Evolutionary conservation across 176 grass and related monocot genomes (phyloP).

Genomic region (Tillandsia leiboldiana): DNA sequence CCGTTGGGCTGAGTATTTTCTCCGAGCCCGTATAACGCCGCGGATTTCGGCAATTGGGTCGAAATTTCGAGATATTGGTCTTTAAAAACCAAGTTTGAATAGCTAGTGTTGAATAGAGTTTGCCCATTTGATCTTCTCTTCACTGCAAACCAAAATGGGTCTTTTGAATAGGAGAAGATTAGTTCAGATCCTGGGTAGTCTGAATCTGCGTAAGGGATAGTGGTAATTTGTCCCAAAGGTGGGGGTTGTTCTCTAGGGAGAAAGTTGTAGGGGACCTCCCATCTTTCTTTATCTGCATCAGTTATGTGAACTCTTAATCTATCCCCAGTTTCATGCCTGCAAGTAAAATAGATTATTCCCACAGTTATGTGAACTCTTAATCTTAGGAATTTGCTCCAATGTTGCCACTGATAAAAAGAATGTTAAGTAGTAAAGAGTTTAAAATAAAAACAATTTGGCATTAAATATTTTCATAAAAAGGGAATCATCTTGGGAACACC

Average conservation of each 20-base stretch:
- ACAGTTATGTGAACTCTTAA: too few species aligned
- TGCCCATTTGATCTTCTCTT: slow-evolving; percentile 45
- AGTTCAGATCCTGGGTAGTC: slow-evolving; percentile 58
- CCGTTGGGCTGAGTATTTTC: slow-evolving; percentile 82
- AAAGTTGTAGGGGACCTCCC: slow-evolving; percentile 89
- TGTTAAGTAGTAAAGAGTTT: neutral
- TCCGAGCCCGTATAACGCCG: slow-evolving; percentile 75
- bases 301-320: slow-evolving; percentile 78
- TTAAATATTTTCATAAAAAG: neutral
- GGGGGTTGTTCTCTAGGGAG: slow-evolving; percentile 49
- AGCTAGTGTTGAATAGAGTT: slow-evolving; percentile 70
- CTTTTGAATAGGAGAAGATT: slow-evolving; percentile 44
- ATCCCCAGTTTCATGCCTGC: slow-evolving; percentile 71
- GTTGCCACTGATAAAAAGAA: neutral
- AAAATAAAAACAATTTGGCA: neutral
- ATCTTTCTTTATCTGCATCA: slow-evolving; percentile 62
- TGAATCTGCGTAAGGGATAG: slow-evolving; percentile 23
- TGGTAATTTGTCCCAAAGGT: slow-evolving; percentile 11
- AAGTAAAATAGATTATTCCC: neutral
- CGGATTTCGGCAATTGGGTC: slow-evolving; percentile 42
- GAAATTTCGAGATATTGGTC: slow-evolving; percentile 87
- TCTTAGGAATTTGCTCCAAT: too few species aligned
- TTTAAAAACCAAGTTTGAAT: slow-evolving; percentile 61
- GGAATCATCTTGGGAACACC: neutral
- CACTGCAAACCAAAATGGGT: slow-evolving; percentile 74